A percentile compares a stretch with the other conserved stretches of the same genome.
These are phyloP conservation scores for Crithidia thermophila DNA, from an alignment of 208 protist species.

Conservation along the genomic window DNA sequence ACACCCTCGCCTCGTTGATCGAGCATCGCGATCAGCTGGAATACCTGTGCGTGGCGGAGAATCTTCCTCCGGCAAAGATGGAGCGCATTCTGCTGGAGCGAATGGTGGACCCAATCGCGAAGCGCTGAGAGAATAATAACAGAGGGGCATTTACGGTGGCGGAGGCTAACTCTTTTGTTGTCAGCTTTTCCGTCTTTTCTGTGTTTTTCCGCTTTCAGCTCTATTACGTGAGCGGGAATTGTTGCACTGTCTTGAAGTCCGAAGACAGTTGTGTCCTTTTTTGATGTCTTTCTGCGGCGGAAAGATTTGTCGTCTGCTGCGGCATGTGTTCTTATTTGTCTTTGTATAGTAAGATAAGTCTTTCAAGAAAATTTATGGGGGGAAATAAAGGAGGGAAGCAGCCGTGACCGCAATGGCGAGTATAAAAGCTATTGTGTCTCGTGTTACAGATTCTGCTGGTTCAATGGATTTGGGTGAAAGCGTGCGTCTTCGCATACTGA, in stretches of 20 bases:
- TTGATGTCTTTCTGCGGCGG: too few species aligned
- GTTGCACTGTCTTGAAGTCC: too few species aligned
- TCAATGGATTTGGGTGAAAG: too few species aligned
- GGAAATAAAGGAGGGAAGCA: too few species aligned
- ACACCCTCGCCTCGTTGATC: conserved; percentile 82
- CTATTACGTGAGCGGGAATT: too few species aligned
- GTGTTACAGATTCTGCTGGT: too few species aligned
- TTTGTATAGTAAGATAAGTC: neutral
- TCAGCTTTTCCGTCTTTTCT: neutral
- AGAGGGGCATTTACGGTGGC: neutral
- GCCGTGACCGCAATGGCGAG: too few species aligned
- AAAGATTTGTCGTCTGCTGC: too few species aligned
- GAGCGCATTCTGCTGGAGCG: conserved; percentile 81
- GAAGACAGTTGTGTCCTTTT: too few species aligned
- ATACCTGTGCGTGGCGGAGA: conserved; percentile 82
- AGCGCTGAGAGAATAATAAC: conserved; percentile 23
- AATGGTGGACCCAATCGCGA: conserved; percentile 64
- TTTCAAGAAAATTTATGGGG: neutral
- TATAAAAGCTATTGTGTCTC: too few species aligned
- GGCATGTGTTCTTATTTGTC: neutral
- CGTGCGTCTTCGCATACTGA: too few species aligned
- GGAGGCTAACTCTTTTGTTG: neutral
- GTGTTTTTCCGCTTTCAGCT: too few species aligned
- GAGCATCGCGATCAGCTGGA: conserved; percentile 66
- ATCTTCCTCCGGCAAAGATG: conserved; percentile 75